A percentile compares a stretch with the other conserved stretches of the same genome.
Conservation (phyloP, 768 basidiomycete species). For the Antrodiella citrinella region DNA sequence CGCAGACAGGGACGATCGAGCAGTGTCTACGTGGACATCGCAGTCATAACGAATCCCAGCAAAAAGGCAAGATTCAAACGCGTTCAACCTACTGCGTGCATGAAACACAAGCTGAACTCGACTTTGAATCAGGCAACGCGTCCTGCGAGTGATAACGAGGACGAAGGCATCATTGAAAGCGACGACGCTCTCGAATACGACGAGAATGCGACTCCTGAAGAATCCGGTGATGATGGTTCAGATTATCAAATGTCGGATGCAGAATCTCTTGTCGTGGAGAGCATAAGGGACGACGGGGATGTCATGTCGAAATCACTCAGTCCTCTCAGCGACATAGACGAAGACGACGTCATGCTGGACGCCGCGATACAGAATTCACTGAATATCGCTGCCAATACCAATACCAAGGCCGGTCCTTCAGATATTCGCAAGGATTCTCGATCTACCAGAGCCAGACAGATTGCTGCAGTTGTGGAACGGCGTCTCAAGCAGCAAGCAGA, state of each 20-base stretch:
- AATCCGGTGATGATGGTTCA: slow-evolving; percentile 52
- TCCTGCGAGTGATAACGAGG: too few relatives aligned
- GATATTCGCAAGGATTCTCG: background rate
- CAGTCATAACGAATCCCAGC: slow-evolving; percentile 12
- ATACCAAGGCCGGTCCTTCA: slow-evolving; percentile 25
- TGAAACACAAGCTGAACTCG: slow-evolving; percentile 16
- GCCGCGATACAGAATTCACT: slow-evolving; percentile 51
- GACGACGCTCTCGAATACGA: slow-evolving; percentile 34
- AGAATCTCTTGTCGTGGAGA: slow-evolving; percentile 9
- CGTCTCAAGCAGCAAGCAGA: slow-evolving; percentile 26
- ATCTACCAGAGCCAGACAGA: slow-evolving; percentile 26
- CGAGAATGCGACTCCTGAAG: slow-evolving; percentile 29
- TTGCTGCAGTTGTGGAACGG: slow-evolving; percentile 49
- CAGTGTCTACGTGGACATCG: slow-evolving; percentile 16
- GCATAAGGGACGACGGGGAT: slow-evolving; percentile 18
- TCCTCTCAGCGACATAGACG: slow-evolving; percentile 12
- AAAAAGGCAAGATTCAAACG: slow-evolving; percentile 7
- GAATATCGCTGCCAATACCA: slow-evolving; percentile 25
- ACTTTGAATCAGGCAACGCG: slow-evolving; percentile 19
- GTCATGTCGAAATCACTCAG: slow-evolving; percentile 5
- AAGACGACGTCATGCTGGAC: slow-evolving; percentile 43
- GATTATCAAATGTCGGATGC: slow-evolving; percentile 43
- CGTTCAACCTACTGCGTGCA: slow-evolving; percentile 17
- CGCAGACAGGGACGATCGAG: background rate
- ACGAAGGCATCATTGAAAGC: slow-evolving; percentile 22